Evolutionary conservation across 2,329 filamentous ascomycete species (phyloP).

Genomic region (Alternaria ventricosa): DNA sequence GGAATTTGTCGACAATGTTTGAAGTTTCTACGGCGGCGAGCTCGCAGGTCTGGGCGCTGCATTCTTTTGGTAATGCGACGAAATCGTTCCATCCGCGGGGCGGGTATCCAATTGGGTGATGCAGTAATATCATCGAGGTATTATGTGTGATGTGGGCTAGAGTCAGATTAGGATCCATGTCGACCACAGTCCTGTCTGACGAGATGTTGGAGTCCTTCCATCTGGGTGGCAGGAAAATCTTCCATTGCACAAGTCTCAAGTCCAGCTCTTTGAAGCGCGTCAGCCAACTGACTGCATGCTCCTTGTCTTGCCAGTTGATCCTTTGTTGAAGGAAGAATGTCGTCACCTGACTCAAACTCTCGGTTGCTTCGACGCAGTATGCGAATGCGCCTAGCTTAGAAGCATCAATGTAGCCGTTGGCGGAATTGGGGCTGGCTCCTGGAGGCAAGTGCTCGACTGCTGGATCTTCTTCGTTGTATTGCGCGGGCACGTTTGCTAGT

Average conservation of each 20-base stretch:
- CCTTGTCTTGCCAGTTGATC: conserved; percentile 45
- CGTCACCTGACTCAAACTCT: conserved; percentile 43
- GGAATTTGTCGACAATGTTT: conserved; percentile 43
- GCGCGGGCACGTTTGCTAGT: conserved; percentile 40
- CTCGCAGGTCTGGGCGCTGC: conserved; percentile 43
- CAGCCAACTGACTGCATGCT: conserved; percentile 44
- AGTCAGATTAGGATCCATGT: conserved; percentile 46
- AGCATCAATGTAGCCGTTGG: conserved; percentile 41
- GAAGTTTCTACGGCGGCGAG: conserved; percentile 42
- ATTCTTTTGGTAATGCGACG: conserved; percentile 41
- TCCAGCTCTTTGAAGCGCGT: conserved; percentile 46
- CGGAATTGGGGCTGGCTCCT: conserved; percentile 40
- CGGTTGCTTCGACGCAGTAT: conserved; percentile 44
- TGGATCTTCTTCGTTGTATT: conserved; percentile 44
- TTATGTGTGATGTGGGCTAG: conserved; percentile 46
- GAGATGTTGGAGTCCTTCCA: conserved; percentile 47
- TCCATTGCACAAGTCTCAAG: conserved; percentile 44
- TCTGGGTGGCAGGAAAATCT: conserved; percentile 41
- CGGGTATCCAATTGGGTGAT: conserved; percentile 42
- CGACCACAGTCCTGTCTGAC: conserved; percentile 30
- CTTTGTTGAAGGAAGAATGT: conserved; percentile 44
- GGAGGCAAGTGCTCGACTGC: conserved; percentile 23
- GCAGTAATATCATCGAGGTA: conserved; percentile 45
- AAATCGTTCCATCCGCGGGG: conserved; percentile 40
- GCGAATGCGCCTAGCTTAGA: conserved; percentile 45